A percentile compares a stretch with the other conserved stretches of the same genome.
phyloP scores from a whole-genome alignment of 2,329 filamentous ascomycete genomes.

The Calonectria hawksworthii region DNA sequence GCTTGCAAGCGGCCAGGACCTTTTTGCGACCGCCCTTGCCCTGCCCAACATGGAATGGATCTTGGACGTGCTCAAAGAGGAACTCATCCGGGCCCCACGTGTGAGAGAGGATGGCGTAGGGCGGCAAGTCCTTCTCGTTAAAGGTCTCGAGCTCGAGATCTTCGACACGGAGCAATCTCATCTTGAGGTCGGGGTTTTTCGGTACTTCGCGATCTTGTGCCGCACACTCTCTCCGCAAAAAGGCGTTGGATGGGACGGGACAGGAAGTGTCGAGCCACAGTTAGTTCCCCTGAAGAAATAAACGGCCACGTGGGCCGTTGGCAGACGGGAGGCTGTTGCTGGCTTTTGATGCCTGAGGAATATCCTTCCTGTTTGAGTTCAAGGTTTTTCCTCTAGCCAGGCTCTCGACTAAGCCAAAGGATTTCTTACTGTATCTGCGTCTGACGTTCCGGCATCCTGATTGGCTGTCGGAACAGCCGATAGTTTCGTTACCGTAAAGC shows the following conservation, averaged over 20 bases:
- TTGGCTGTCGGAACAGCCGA: background rate
- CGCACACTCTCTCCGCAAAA: background rate
- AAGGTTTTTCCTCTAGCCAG: background rate
- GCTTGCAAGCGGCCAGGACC: background rate
- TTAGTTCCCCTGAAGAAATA: background rate
- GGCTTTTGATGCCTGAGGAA: background rate
- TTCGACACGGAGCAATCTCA: background rate
- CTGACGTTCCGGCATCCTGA: background rate
- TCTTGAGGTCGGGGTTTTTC: background rate
- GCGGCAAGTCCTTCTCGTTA: background rate
- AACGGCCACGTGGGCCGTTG: background rate
- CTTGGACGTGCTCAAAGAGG: background rate
- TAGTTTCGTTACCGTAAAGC: background rate
- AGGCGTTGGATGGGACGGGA: background rate
- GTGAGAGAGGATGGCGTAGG: conserved; percentile 1
- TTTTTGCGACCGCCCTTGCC: background rate
- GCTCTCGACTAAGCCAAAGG: background rate
- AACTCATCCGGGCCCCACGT: background rate
- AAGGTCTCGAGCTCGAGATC: background rate
- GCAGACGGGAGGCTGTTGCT: background rate
- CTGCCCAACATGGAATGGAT: background rate
- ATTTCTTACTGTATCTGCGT: background rate
- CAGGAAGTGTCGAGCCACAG: background rate
- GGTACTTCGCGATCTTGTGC: background rate
- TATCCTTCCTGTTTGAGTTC: background rate